Evolutionary conservation across 345 rosid species (phyloP).

Genomic region (Corymbia maculata): DNA sequence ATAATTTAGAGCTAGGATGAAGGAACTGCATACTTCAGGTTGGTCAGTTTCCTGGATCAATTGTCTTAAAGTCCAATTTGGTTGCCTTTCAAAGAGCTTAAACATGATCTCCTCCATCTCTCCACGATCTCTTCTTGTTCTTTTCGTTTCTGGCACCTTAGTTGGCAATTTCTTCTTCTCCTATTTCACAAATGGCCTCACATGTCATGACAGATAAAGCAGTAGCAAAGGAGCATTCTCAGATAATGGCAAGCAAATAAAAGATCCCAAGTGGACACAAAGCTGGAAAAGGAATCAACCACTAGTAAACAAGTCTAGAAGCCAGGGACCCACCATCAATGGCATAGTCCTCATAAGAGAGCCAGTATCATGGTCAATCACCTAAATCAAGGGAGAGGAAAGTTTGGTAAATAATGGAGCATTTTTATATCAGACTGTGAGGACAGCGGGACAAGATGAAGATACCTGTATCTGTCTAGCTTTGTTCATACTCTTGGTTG

Average conservation of each 20-base stretch:
- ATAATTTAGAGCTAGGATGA: not conserved
- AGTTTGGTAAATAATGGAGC: not conserved
- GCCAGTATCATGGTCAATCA: constrained; percentile 71
- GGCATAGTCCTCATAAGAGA: constrained; percentile 82
- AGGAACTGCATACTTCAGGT: constrained; percentile 52
- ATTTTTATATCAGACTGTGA: not conserved
- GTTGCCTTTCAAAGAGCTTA: constrained; percentile 85
- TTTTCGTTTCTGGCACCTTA: constrained; percentile 50
- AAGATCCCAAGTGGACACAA: not conserved
- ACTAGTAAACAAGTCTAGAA: not conserved
- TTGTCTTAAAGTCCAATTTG: constrained; percentile 70
- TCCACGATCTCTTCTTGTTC: constrained; percentile 86
- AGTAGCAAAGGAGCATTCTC: not conserved
- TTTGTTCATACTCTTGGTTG: constrained; percentile 61
- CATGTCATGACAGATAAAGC: not conserved
- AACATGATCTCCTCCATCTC: constrained; percentile 87
- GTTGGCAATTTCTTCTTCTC: constrained; percentile 65
- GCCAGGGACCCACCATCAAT: constrained; percentile 21
- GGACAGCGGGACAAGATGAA: not conserved
- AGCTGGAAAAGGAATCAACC: not conserved
- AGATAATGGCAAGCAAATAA: not conserved
- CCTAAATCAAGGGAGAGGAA: constrained; percentile 26
- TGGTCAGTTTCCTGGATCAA: constrained; percentile 86
- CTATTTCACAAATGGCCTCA: constrained; percentile 5
- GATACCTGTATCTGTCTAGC: constrained; percentile 70